phyloP scores from a whole-genome alignment of 371 early-diverging fungal species.

The Encephalitozoon intestinalis region DNA sequence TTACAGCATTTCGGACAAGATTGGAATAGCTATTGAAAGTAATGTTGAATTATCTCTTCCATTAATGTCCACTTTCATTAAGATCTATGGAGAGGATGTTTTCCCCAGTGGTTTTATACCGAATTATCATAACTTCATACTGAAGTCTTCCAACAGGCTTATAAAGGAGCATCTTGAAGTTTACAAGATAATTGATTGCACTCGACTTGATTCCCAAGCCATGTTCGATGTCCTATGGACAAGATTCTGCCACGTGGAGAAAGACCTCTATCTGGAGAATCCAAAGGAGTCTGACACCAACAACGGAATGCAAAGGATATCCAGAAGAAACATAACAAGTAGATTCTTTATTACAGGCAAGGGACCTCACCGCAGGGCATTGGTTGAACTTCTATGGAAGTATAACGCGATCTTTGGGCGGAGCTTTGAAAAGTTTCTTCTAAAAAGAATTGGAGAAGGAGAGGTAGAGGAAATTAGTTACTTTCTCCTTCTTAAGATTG shows the following conservation, averaged over 20 bases:
- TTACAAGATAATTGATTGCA: background rate
- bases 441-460: conserved; percentile 19
- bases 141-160: background rate
- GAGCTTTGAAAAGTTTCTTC: conserved; percentile 31
- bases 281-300: background rate
- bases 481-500: background rate
- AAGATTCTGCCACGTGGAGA: conserved; percentile 5
- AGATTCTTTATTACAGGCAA: background rate
- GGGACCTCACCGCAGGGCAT: background rate
- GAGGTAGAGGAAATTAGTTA: background rate
- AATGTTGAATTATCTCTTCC: background rate
- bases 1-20: background rate
- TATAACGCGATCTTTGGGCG: conserved; percentile 32
- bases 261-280: background rate
- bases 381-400: conserved; percentile 21
- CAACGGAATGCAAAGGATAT: background rate
- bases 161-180: conserved; percentile 3
- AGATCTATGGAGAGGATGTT: background rate
- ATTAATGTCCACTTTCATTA: background rate
- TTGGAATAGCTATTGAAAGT: background rate
- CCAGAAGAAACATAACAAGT: background rate
- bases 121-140: background rate
- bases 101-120: background rate
- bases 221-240: background rate
- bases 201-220: background rate